Evolutionary conservation across 345 rosid species (phyloP).

Genomic region (Schrenkiella parvula): DNA sequence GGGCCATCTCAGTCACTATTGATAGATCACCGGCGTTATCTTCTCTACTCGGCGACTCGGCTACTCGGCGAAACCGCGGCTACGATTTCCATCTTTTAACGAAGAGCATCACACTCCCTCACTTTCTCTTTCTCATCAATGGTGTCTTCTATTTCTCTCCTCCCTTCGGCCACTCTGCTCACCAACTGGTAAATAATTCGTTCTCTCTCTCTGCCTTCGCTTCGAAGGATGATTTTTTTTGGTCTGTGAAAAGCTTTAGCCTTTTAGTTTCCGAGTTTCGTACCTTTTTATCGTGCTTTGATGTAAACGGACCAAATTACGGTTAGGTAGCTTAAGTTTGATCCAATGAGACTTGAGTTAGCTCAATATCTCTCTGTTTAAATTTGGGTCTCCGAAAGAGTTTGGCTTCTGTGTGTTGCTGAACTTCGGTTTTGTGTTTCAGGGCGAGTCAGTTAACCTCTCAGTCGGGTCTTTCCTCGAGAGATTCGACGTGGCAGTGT

Average conservation of each 20-base stretch:
- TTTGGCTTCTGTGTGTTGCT: neutral
- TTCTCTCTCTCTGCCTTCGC: neutral
- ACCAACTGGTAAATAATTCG: conserved; percentile 30
- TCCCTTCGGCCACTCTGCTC: conserved; percentile 27
- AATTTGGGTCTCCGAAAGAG: neutral
- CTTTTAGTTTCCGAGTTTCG: neutral
- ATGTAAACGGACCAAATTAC: neutral
- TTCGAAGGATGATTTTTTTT: neutral
- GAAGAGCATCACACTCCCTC: conserved; percentile 15
- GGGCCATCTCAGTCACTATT: neutral
- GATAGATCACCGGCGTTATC: conserved; percentile 9
- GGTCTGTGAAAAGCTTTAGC: neutral
- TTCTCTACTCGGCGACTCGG: conserved; percentile 10
- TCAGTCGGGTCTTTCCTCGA: conserved; percentile 13
- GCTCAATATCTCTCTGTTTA: no score
- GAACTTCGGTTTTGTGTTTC: conserved; percentile 16
- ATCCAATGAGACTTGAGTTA: neutral
- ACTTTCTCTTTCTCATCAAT: conserved; percentile 22
- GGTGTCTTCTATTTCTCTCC: conserved; percentile 35
- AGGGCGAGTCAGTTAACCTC: conserved; percentile 33
- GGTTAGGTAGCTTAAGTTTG: neutral
- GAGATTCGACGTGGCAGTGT: conserved; percentile 26
- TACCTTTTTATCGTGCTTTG: neutral
- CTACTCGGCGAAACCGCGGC: neutral
- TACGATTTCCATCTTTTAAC: neutral